Evolutionary conservation across 495 filamentous ascomycete species (phyloP).

Genomic region (Neurospora sp.): DNA sequence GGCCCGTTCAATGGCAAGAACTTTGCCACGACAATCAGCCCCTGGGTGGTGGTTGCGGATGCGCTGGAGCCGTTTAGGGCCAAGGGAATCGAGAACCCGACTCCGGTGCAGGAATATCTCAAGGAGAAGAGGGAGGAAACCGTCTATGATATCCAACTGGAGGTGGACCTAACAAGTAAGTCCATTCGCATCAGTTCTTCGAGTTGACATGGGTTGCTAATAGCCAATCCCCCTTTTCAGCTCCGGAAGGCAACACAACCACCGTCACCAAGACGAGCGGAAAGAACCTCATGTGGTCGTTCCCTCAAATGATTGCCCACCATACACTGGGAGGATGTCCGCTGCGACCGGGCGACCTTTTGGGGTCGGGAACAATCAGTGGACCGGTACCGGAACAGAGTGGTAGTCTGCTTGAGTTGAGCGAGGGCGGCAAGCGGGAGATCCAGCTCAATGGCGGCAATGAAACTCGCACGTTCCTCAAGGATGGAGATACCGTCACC

Average conservation of each 20-base stretch:
- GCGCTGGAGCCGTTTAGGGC: constrained; percentile 61
- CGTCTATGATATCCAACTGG: constrained; percentile 65
- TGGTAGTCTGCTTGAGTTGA: constrained; percentile 80
- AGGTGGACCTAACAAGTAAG: constrained; percentile 62
- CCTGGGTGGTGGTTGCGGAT: constrained; percentile 82
- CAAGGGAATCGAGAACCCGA: constrained; percentile 52
- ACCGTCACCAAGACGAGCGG: constrained; percentile 56
- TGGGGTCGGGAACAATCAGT: constrained; percentile 86
- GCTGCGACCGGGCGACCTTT: constrained; percentile 68
- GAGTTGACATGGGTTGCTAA: not conserved
- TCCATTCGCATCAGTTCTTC: not conserved
- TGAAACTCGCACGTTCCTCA: constrained; percentile 63
- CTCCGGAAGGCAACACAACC: constrained; percentile 51
- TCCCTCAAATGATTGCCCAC: constrained; percentile 90
- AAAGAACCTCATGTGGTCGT: constrained; percentile 76
- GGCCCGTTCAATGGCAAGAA: constrained; percentile 90
- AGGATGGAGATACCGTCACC: constrained; percentile 74
- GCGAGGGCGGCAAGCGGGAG: constrained; percentile 51
- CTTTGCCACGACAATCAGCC: constrained; percentile 79
- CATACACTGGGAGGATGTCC: constrained; percentile 82
- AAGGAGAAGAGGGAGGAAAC: constrained; percentile 52
- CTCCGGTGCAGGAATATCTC: constrained; percentile 58
- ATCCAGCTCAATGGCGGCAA: constrained; percentile 53
- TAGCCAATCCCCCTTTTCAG: constrained; percentile 23
- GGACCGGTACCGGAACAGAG: constrained; percentile 50